Base-by-base conservation (phyloP, 331 rosid genomes). In the Spiraea crenata region DNA sequence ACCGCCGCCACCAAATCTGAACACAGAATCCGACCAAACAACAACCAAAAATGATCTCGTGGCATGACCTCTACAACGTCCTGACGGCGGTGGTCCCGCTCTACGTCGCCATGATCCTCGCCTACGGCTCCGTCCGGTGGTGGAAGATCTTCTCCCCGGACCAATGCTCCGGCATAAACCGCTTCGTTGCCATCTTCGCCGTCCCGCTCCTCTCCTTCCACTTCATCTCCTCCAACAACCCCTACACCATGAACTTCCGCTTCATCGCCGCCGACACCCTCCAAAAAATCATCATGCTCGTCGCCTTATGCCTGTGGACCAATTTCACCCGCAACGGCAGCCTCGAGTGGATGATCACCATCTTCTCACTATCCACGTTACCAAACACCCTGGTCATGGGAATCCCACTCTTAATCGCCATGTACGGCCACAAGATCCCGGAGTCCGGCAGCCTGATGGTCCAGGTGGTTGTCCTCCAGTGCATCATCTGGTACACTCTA, bases 71-170 rank as follows among this genome's bases (percentile, higher is more conserved):
- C 0, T 90, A 90, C 90, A 84, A 80, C 19, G 99, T 93, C 3
- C 52, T 93, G 51, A 75, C 99, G 71, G 99, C 99, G 59, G 91
- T 93, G 70, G 47, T 91, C 65, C 99, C 99, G 0, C 90, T 95
- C 3, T 91, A 95, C 80, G 98, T 95, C 20, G 99, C 99, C 4
- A 95, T 95, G 99, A 89, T 95, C 62, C 56, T 95, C 46, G 99
- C 99, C 25, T 95, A 95, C 72, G 96, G 96, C 3, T 91, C 99
- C 4, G 98, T 95, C 6, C 88, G 96, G 48, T 95, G 99, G 99
- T 95, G 99, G 99, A 95, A 87, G 85, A 93, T 93, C 55, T 91
- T 93, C 91, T 87, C 99, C 31, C 92, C 95, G 52, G 99, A 93
- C 80, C 99, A 93, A 70, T 93, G 99, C 78, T 91, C 99, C 56